Evolutionary conservation across 2,329 filamentous ascomycete genomes (phyloP), one percentile per base, ranked within the genome.

Genomic region (Penicillium sp.): DNA sequence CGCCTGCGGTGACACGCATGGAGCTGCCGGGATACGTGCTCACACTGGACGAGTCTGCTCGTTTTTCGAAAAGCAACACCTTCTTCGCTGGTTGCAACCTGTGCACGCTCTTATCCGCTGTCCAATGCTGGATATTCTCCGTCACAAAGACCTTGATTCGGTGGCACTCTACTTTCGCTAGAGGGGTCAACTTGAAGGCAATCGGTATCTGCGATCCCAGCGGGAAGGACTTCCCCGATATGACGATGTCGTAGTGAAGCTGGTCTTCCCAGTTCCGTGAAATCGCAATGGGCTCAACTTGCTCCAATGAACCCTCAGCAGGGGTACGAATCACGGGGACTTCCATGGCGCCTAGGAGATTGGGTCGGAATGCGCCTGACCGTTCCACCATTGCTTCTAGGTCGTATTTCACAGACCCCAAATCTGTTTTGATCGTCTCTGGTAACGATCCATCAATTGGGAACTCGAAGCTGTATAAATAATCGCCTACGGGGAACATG

Each of bases 191-290:
- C 75, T 96, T 96, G 80, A 97, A 96, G 1, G 92, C 92, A 58
- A 97, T 94, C 1, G 93, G 93, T 17, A 97, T 91, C 67, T 90
- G 90, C 40, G 89, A 85, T 17, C 93, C 93, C 21, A 97, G 84
- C 0, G 93, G 91, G 59, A 97, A 97, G 0, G 92, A 95, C 81
- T 96, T 96, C 54, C 93, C 93, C 1, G 92, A 96, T 54, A 97
- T 96, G 71, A 96, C 88, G 66, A 97, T 96, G 69, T 97, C 93
- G 76, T 97, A 97, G 69, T 95, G 91, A 33, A 97, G 80, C 70
- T 96, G 93, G 66, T 97, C 92, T 72, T 97, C 93, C 93, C 93
- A 97, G 61, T 91, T 92, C 21, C 93, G 83, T 63, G 90, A 93
- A 69, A 97, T 96, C 12, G 92, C 93, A 67, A 97, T 96, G 3